Evolutionary conservation across 2,329 filamentous ascomycete species (phyloP).

Genomic region (Trichocomaceae sp.): DNA sequence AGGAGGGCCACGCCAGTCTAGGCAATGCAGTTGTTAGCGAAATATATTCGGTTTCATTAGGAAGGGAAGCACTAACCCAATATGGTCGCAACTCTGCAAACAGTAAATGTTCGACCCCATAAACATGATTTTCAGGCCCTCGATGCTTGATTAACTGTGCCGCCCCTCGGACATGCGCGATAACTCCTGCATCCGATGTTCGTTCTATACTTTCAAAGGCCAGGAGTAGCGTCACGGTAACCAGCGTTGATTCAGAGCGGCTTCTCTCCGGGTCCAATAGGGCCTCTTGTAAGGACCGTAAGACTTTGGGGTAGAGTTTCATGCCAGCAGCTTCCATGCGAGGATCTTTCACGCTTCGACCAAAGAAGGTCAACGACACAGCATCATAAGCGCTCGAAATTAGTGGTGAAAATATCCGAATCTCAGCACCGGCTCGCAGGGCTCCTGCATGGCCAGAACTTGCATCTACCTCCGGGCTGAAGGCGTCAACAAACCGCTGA

Average conservation of each 20-base stretch:
- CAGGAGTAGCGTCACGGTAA: constrained; percentile 33
- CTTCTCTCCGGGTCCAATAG: constrained; percentile 30
- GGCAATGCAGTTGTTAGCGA: not conserved
- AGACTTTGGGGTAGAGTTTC: constrained; percentile 28
- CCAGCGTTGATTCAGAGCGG: constrained; percentile 33
- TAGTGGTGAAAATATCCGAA: constrained; percentile 36
- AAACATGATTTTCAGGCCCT: constrained; percentile 34
- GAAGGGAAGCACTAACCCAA: constrained; percentile 23
- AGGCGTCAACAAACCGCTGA: constrained; percentile 35
- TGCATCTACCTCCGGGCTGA: constrained; percentile 31
- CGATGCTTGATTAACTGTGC: constrained; percentile 33
- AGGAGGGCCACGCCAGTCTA: constrained; percentile 28
- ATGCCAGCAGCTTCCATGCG: constrained; percentile 29
- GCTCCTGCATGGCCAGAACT: constrained; percentile 32
- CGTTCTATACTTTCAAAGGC: constrained; percentile 36
- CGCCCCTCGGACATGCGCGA: constrained; percentile 30
- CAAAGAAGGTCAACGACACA: constrained; percentile 35
- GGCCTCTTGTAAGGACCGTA: constrained; percentile 32
- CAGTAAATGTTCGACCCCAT: constrained; percentile 34
- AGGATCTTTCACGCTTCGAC: constrained; percentile 30
- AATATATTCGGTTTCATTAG: not conserved
- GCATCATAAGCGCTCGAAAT: constrained; percentile 32
- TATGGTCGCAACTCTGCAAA: constrained; percentile 36
- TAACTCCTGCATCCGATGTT: constrained; percentile 27
- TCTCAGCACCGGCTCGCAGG: constrained; percentile 30